These are phyloP conservation scores for Misopates orontium DNA, from an alignment of 257 asterid genomes.

Conservation along the genomic window DNA sequence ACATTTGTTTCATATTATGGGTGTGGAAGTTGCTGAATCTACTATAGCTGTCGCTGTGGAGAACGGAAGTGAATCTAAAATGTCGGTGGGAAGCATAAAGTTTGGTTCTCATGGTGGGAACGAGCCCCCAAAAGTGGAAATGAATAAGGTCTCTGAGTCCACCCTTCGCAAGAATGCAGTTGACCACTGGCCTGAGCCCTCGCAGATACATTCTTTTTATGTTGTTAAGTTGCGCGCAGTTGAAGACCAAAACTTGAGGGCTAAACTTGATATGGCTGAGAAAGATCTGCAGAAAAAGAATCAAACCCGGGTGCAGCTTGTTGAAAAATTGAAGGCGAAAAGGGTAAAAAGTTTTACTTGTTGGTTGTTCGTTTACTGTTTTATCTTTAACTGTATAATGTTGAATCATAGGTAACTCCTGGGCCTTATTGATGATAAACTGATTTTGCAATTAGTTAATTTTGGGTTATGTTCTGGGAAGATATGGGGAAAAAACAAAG, in stretches of 20 bases:
- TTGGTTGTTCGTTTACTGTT: too few relatives aligned
- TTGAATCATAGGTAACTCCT: too few relatives aligned
- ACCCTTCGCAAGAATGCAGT: slow-evolving; percentile 71
- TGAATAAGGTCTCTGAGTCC: slow-evolving; percentile 39
- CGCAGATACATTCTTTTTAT: slow-evolving; percentile 61
- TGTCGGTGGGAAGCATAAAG: slow-evolving; percentile 32
- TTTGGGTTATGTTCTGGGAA: too few relatives aligned
- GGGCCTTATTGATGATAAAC: too few relatives aligned
- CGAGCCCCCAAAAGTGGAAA: slow-evolving; percentile 44
- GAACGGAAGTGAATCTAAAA: slow-evolving; percentile 30
- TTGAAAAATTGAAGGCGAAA: slow-evolving; percentile 61
- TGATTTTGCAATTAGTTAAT: too few relatives aligned
- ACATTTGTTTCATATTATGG: slow-evolving; percentile 37
- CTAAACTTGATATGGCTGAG: slow-evolving; percentile 68
- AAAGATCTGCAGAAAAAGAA: slow-evolving; percentile 70
- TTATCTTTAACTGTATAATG: too few relatives aligned
- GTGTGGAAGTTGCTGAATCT: slow-evolving; percentile 52
- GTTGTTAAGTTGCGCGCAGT: slow-evolving; percentile 56
- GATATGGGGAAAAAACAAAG: too few relatives aligned
- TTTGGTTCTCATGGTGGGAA: slow-evolving; percentile 48
- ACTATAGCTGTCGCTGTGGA: slow-evolving; percentile 28
- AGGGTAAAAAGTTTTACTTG: slow-evolving; percentile 42
- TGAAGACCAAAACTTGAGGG: slow-evolving; percentile 69
- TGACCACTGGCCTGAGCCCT: slow-evolving; percentile 90
- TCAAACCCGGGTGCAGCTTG: slow-evolving; percentile 59